Base-by-base conservation (phyloP, 140 eudicot genomes). In the Bidens hawaiensis region DNA sequence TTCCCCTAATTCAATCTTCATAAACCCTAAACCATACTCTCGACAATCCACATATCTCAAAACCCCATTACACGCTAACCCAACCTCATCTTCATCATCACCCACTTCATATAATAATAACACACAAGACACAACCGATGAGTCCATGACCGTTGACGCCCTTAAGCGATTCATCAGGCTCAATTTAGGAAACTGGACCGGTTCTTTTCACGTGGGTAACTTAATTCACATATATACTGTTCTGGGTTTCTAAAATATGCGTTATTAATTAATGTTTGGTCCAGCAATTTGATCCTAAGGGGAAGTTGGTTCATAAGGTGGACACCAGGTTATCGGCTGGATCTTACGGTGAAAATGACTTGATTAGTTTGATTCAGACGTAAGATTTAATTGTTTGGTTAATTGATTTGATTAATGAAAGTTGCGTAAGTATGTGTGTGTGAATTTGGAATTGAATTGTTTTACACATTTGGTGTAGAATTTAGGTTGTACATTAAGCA, bases 281-380 rank as follows among this genome's bases (percentile, higher is more conserved):
- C 62, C 82, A 90, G 97, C 98, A 90, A 87, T 90, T 84, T 60
- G 91, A 84, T 80, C 27, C 78, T 12, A 46, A 75, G 10, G 98
- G 98, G 55, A 78, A 78, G 59, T 64, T 82, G 75, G 12, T 82
- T 80, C 85, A 84, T 54, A 78, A 80, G 62, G 68, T 90, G 24
- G 83, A 67, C 25, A 90, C 98, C 6, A 82, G 80, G 82, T 76
- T 90, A 46, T 81, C 86, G 4, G 96, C 77, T 9, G 78, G 95
- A 58, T 78, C 88, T 60, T 90, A 90, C 50, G 98, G 98, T 13
- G 96, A 90, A 82, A 82, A 76, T 60, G 98, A 87, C 28, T 83
- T 90, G 64, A 79, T 90, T 51, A 90, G 98, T 73, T 77, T 90
- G 53, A 71, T 90, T 59, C 98, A 90, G 64, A 84, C 98, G 98